Evolutionary conservation across 2,329 filamentous ascomycete genomes (phyloP).

Genomic region (Aspergillus vadensis): DNA sequence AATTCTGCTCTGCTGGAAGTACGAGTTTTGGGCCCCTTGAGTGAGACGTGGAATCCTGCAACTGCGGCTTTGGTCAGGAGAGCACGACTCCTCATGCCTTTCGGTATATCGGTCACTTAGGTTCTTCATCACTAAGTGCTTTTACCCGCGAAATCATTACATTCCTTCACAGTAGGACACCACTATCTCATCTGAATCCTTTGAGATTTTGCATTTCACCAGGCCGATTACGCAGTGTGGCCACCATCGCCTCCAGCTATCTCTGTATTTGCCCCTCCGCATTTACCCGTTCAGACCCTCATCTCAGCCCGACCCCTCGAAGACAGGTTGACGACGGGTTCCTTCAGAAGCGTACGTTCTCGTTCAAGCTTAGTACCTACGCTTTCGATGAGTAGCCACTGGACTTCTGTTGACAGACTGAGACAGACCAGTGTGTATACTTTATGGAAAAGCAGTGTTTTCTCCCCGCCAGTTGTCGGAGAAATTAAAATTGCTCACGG

Average conservation of each 20-base stretch:
- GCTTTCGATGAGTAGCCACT: neutral
- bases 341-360: neutral
- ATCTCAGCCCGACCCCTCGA: neutral
- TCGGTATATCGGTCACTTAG: neutral
- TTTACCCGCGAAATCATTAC: neutral
- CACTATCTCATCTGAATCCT: neutral
- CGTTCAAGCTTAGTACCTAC: neutral
- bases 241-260: neutral
- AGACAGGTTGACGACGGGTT: neutral
- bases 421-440: neutral
- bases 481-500: neutral
- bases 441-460: neutral
- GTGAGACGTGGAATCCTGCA: constrained; percentile 12
- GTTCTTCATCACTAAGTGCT: neutral
- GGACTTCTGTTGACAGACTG: neutral
- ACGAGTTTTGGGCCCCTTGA: constrained; percentile 9
- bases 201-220: neutral
- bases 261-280: neutral
- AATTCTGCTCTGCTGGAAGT: constrained; percentile 12
- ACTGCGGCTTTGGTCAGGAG: constrained; percentile 1
- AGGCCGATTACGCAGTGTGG: neutral
- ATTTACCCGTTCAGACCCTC: neutral
- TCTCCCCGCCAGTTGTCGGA: neutral
- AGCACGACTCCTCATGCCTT: constrained; percentile 5
- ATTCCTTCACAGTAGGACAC: neutral